Conservation (phyloP, 129 eudicot species). For the Centrapalus pauciflorus region DNA sequence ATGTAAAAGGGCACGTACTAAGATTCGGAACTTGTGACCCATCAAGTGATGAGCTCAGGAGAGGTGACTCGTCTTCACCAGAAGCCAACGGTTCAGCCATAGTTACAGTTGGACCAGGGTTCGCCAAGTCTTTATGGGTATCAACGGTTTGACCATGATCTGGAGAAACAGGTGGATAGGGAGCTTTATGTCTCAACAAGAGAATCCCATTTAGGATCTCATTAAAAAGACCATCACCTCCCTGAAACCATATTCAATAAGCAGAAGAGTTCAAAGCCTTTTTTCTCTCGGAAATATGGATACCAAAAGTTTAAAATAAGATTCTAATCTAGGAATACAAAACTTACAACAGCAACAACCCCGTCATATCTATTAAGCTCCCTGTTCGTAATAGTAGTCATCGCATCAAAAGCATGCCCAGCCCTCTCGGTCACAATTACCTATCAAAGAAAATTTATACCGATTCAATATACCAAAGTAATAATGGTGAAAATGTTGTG, state of each 20-base stretch:
- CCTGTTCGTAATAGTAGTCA: slow-evolving; percentile 50
- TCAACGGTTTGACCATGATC: slow-evolving; percentile 33
- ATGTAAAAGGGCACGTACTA: slow-evolving; percentile 36
- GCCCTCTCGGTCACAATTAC: slow-evolving; percentile 77
- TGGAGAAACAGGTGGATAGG: slow-evolving; percentile 57
- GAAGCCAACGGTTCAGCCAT: slow-evolving; percentile 29
- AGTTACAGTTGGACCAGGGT: slow-evolving; percentile 25
- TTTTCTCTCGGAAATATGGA: not conserved
- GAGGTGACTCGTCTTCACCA: slow-evolving; percentile 60
- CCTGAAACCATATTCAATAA: slow-evolving; percentile 40
- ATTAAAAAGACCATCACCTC: slow-evolving; percentile 88
- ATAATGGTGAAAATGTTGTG: not conserved
- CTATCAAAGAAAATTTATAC: slow-evolving; percentile 23
- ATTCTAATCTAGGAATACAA: not conserved
- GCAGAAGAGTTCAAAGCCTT: not conserved
- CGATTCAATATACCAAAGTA: not conserved
- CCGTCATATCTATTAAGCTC: slow-evolving; percentile 72
- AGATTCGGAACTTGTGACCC: slow-evolving; percentile 29
- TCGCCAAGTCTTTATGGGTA: slow-evolving; percentile 22
- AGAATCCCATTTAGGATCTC: slow-evolving; percentile 84
- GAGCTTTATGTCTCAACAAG: slow-evolving; percentile 73
- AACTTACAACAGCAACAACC: slow-evolving; percentile 78
- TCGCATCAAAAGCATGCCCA: slow-evolving; percentile 74
- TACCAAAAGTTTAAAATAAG: not conserved
- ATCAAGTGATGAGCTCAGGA: slow-evolving; percentile 36